Base-by-base conservation (phyloP, 495 filamentous ascomycete species). In the Copromyces sp. region DNA sequence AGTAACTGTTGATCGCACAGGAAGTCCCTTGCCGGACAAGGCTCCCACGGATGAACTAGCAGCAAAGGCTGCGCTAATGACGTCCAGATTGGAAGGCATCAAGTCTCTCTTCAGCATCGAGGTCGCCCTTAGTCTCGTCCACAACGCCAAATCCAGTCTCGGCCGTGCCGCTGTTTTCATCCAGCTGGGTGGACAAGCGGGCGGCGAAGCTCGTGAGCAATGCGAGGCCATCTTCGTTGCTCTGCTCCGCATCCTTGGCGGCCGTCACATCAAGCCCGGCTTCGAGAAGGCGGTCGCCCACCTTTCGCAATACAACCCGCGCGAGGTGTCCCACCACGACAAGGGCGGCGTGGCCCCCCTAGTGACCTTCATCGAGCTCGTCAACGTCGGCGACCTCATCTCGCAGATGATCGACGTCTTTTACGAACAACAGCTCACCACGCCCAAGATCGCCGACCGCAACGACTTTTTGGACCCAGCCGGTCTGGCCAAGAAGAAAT, bases 351-450 rank as follows among this genome's bases (percentile, higher is more conserved):
- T 98, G 32, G 93, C 93, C 65, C 96, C 96, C 2, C 86, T 99
- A 1, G 93, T 98, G 14, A 98, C 93, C 7, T 99, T 99, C 77
- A 87, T 99, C 61, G 96, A 99, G 80, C 87, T 99, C 70, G 96
- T 98, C 77, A 98, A 98, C 78, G 94, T 99, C 4, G 96, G 96
- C 69, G 96, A 99, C 81, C 87, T 99, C 20, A 99, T 99, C 74
- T 91, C 96, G 69, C 96, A 99, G 78, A 99, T 99, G 96, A 88
- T 99, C 71, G 96, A 99, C 77, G 94, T 99, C 24, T 99, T 99
- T 82, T 99, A 97, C 81, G 92, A 96, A 80, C 94, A 97, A 78
- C 95, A 98, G 80, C 86, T 99, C 41, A 90, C 93, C 7, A 89
- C 89, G 0, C 86, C 89, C 4, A 92, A 92, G 74, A 89, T 99